Conservation (phyloP, 2,329 filamentous ascomycete species). For the Xylaria digitata region DNA sequence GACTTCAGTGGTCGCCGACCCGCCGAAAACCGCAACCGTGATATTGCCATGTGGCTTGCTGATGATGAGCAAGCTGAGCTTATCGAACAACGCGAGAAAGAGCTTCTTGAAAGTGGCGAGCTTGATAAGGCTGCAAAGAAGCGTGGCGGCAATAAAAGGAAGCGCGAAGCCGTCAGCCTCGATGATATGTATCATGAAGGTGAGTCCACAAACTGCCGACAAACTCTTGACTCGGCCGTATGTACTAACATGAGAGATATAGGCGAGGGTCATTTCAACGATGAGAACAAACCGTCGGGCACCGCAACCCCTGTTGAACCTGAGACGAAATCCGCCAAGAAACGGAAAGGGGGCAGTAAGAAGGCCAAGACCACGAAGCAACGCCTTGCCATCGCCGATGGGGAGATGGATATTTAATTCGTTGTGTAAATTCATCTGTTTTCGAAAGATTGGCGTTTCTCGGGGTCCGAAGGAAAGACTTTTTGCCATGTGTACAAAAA, state of each 20-base stretch:
- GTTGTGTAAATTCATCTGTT: conserved; percentile 37
- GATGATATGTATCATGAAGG: conserved; percentile 99
- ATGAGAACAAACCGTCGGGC: conserved; percentile 84
- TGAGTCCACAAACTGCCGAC: conserved; percentile 61
- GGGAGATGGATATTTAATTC: conserved; percentile 57
- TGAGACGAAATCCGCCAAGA: conserved; percentile 62
- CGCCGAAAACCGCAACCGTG: conserved; percentile 92
- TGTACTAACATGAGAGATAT: conserved; percentile 50
- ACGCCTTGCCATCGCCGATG: conserved; percentile 74
- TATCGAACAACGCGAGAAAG: conserved; percentile 92
- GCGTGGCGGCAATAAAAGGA: conserved; percentile 67
- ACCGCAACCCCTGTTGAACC: conserved; percentile 81
- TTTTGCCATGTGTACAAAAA: conserved; percentile 36
- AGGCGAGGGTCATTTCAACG: conserved; percentile 98
- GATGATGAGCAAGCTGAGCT: conserved; percentile 96
- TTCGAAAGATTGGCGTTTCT: conserved; percentile 37
- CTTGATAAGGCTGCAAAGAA: conserved; percentile 71
- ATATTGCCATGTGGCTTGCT: conserved; percentile 98
- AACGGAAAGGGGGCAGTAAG: conserved; percentile 65
- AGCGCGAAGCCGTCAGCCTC: conserved; percentile 73
- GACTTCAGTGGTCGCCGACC: conserved; percentile 94
- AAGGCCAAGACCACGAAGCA: conserved; percentile 77
- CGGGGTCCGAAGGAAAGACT: conserved; percentile 28
- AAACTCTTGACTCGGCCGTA: conserved; percentile 10
- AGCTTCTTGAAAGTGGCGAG: conserved; percentile 80